A percentile compares a stretch with the other conserved stretches of the same genome.
phyloP scores from a whole-genome alignment of 192 early-diverging fungal species.

The Chytriomyces confervae region DNA sequence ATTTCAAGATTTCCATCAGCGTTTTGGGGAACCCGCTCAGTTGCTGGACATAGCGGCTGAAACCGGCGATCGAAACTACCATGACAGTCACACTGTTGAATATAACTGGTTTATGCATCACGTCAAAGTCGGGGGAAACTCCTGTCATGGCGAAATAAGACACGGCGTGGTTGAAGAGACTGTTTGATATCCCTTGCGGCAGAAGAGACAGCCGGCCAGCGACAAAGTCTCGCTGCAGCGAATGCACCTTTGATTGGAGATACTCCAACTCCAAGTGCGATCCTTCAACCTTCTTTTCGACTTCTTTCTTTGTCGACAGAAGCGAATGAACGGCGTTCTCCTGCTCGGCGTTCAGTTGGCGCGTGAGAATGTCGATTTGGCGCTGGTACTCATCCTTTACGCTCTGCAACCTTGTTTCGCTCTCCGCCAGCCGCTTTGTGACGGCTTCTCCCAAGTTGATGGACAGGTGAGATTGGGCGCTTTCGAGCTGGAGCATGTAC shows the following conservation, averaged over 20 bases:
- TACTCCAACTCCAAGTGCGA: not conserved
- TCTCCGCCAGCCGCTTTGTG: conserved; percentile 14
- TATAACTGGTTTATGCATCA: conserved; percentile 9
- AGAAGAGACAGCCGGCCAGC: conserved; percentile 4
- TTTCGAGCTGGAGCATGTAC: conserved; percentile 12
- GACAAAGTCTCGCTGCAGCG: not conserved
- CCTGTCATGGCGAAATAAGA: not conserved
- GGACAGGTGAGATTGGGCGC: conserved; percentile 16
- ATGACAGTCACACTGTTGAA: conserved; percentile 20
- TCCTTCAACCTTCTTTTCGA: not conserved
- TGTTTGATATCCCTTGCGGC: conserved; percentile 7
- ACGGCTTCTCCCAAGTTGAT: conserved; percentile 22
- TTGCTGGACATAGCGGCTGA: conserved; percentile 36
- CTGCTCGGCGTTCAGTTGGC: not conserved
- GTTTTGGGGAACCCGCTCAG: conserved; percentile 12
- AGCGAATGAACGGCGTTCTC: not conserved
- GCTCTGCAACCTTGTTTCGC: not conserved
- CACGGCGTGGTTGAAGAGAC: not conserved
- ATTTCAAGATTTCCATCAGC: conserved; percentile 11
- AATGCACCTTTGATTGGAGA: not conserved
- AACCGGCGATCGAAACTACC: conserved; percentile 34
- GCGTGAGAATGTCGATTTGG: conserved; percentile 15
- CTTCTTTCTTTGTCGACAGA: conserved; percentile 3
- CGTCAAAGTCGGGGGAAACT: conserved; percentile 10
- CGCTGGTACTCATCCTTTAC: conserved; percentile 9